Conservation (phyloP, 495 filamentous ascomycete genomes). For the Evernia prunastri region DNA sequence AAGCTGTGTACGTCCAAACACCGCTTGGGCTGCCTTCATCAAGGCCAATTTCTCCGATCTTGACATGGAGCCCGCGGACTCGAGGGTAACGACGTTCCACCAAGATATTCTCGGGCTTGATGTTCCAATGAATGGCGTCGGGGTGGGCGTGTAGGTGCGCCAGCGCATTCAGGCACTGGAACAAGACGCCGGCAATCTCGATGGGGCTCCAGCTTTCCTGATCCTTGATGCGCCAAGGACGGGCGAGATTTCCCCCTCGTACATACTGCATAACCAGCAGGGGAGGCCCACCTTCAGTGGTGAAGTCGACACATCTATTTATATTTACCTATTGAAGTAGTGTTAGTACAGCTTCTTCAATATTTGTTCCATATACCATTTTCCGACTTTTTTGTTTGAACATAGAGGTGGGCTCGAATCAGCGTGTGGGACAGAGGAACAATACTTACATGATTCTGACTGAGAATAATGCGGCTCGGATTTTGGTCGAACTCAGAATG, state of each 20-base stretch:
- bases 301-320: background rate
- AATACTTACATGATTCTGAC: background rate
- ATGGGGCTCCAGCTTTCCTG: background rate
- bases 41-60: slow-evolving; percentile 8
- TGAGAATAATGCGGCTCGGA: background rate
- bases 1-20: background rate
- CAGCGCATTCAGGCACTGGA: background rate
- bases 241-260: background rate
- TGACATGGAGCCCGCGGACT: background rate
- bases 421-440: background rate
- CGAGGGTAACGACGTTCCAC: background rate
- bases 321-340: background rate
- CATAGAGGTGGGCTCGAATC: background rate
- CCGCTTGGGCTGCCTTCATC: background rate
- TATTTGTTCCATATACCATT: background rate
- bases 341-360: background rate
- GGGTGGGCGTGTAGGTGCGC: slow-evolving; percentile 12
- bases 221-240: background rate
- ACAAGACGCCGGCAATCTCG: background rate
- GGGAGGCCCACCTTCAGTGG: background rate
- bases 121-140: slow-evolving; percentile 55
- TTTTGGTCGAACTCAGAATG: background rate
- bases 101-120: slow-evolving; percentile 65
- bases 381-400: too few relatives aligned
- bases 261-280: background rate